Evolutionary conservation across 2,329 filamentous ascomycete species (phyloP).

Genomic region (Diaporthe vaccinii): DNA sequence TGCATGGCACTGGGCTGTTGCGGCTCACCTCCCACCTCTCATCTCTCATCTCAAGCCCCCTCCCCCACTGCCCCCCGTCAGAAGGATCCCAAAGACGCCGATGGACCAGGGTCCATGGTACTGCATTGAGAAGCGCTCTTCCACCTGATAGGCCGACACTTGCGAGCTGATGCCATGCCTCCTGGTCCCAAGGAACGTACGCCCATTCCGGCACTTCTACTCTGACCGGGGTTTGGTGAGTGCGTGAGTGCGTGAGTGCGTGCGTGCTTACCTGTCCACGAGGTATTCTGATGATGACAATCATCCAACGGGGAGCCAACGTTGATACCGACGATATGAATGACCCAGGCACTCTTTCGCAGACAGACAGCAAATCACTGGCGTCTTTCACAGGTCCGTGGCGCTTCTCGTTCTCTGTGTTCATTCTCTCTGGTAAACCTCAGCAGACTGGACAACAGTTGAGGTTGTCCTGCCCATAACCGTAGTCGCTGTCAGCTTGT

Average conservation of each 20-base stretch:
- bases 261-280: background rate
- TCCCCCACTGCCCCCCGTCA: background rate
- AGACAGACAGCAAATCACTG: background rate
- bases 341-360: background rate
- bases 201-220: background rate
- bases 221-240: background rate
- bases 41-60: background rate
- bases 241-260: background rate
- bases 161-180: slow-evolving; percentile 8
- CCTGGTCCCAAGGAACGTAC: background rate
- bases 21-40: background rate
- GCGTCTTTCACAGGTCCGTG: background rate
- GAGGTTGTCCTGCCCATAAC: background rate
- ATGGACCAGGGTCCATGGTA: background rate
- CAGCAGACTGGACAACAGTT: background rate
- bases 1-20: background rate
- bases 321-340: background rate
- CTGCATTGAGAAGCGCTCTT: background rate
- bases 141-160: background rate
- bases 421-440: background rate
- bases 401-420: background rate
- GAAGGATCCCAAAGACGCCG: background rate
- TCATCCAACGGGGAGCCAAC: background rate
- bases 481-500: background rate
- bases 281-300: background rate